Evolutionary conservation across 345 rosid genomes (phyloP), one percentile per base, ranked within the genome.

Genomic region (Gossypium thurberi): DNA sequence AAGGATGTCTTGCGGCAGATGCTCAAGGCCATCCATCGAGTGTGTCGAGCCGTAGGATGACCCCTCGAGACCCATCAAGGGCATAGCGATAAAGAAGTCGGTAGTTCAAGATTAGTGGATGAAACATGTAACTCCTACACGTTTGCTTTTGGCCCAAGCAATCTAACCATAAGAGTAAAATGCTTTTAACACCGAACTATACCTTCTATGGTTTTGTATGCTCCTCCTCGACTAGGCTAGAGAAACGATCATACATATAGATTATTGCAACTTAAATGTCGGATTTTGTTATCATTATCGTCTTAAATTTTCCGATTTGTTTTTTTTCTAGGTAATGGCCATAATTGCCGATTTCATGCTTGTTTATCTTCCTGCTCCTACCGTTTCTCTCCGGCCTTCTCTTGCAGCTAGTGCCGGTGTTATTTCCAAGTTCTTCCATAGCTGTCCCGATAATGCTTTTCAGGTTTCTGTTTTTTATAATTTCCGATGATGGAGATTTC

Each of bases 341-440:
- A 81, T 95, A 77, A 86, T 91, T 80, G 98, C 99, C 11, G 98
- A 95, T 84, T 95, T 93, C 85, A 95, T 95, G 99, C 96, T 93
- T 28, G 99, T 96, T 63, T 96, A 84, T 79, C 98, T 96, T 65
- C 99, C 98, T 77, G 98, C 98, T 70, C 98, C 98, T 67, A 92
- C 99, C 0, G 94, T 96, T 23, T 74, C 99, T 82, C 94, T 91
- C 9, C 87, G 91, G 63, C 82, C 93, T 53, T 85, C 97, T 66
- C 82, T 90, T 10, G 82, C 90, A 64, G 81, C 78, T 75, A 75
- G 61, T 74, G 96, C 96, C 18, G 93, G 97, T 66, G 73, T 88
- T 17, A 56, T 90, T 78, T 81, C 98, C 77, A 91, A 89, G 82
- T 91, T 91, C 86, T 93, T 96, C 88, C 77, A 91, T 75, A 84